Evolutionary conservation across 495 filamentous ascomycete species (phyloP).

Genomic region (Massariosphaeria phaeospora): DNA sequence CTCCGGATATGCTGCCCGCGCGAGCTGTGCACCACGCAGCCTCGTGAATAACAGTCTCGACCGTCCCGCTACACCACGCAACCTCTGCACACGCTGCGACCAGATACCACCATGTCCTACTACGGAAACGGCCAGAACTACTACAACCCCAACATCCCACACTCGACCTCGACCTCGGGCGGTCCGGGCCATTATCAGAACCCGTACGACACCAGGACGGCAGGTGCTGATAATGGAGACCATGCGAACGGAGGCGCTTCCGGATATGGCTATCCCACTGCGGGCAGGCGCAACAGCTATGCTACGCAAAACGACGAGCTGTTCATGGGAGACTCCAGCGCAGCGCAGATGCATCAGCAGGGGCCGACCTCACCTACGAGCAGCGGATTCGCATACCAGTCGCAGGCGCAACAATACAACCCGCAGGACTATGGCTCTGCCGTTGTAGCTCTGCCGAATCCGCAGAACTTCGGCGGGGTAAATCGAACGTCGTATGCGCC

Average conservation of each 20-base stretch:
- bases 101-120: conserved; percentile 43
- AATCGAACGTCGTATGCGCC: conserved; percentile 36
- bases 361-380: conserved; percentile 28
- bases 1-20: conserved; percentile 24
- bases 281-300: conserved; percentile 33
- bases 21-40: conserved; percentile 14
- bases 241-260: conserved; percentile 47
- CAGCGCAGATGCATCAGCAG: conserved; percentile 11
- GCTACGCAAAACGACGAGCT: conserved; percentile 41
- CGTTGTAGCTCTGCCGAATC: conserved; percentile 52
- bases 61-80: conserved; percentile 1
- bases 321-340: conserved; percentile 42
- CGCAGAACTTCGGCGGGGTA: conserved; percentile 37
- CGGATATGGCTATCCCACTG: conserved; percentile 39
- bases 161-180: conserved; percentile 20
- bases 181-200: conserved; percentile 27
- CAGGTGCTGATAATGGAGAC: conserved; percentile 77
- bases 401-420: conserved; percentile 65
- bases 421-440: conserved; percentile 72
- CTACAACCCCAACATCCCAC: conserved; percentile 38
- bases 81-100: background rate
- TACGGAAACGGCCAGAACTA: conserved; percentile 50
- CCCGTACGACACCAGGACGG: conserved; percentile 51
- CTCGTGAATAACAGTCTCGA: conserved; percentile 27
- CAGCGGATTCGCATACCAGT: conserved; percentile 53